Percentiles rank a stretch among this genome's conserved stretches.
Conservation (phyloP, 768 basidiomycete genomes). For the Lentinula raphanica region DNA sequence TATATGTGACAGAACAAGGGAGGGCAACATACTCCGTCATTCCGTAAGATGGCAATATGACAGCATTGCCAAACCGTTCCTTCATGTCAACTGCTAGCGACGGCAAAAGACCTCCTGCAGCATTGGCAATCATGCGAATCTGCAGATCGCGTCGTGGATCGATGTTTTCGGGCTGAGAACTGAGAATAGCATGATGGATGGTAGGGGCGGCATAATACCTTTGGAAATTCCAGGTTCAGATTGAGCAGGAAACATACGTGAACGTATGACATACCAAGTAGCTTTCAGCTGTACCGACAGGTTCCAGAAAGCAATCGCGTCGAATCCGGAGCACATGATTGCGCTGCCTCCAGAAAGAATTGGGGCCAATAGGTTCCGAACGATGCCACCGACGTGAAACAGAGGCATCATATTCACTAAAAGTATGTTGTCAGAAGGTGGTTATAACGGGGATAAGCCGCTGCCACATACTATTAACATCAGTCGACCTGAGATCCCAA, state of each 20-base stretch:
- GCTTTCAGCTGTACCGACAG: slow-evolving; percentile 30
- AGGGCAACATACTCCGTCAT: slow-evolving; percentile 41
- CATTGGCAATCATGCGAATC: slow-evolving; percentile 45
- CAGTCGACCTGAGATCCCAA: slow-evolving; percentile 32
- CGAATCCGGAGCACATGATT: slow-evolving; percentile 52
- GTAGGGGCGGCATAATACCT: slow-evolving; percentile 51
- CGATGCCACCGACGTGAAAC: slow-evolving; percentile 58
- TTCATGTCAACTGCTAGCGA: slow-evolving; percentile 45
- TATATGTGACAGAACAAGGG: neutral
- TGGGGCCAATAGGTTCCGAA: slow-evolving; percentile 54
- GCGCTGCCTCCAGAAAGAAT: slow-evolving; percentile 49
- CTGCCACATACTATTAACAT: slow-evolving; percentile 40
- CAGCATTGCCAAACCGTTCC: slow-evolving; percentile 40
- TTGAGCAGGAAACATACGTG: neutral
- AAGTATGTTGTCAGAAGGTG: neutral
- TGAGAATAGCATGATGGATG: slow-evolving; percentile 45
- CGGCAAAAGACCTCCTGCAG: slow-evolving; percentile 50
- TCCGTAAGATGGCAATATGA: slow-evolving; percentile 55
- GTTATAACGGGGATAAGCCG: neutral
- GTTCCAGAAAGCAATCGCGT: slow-evolving; percentile 47
- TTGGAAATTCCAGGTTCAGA: slow-evolving; percentile 9
- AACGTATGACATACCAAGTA: slow-evolving; percentile 40
- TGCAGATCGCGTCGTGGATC: slow-evolving; percentile 27
- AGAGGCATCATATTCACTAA: slow-evolving; percentile 49
- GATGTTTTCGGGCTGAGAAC: slow-evolving; percentile 27